Conservation (phyloP, 179 eudicot species). For the Pouteria campechiana region DNA sequence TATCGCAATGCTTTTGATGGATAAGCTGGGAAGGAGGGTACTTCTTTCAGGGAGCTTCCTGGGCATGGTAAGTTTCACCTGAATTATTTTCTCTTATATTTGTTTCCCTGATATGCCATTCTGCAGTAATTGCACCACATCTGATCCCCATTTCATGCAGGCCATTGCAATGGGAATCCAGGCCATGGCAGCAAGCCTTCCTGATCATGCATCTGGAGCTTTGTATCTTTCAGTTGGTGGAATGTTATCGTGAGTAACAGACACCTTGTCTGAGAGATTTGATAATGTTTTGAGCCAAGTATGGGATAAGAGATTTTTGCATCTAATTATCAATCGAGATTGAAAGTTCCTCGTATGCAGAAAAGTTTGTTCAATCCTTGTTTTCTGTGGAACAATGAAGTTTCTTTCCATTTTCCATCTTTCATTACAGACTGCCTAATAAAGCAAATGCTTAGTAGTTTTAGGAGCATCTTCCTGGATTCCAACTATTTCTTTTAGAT, state of each 20-base stretch:
- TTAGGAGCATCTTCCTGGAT: too few relatives aligned
- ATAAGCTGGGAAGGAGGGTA: slow-evolving; percentile 76
- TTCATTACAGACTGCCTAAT: too few relatives aligned
- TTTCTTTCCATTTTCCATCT: too few relatives aligned
- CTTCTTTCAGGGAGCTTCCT: slow-evolving; percentile 80
- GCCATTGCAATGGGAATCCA: slow-evolving; percentile 72
- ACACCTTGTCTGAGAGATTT: too few relatives aligned
- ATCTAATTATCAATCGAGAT: too few relatives aligned
- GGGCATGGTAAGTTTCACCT: slow-evolving; percentile 69
- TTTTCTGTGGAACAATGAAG: too few relatives aligned
- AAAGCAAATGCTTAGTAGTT: too few relatives aligned
- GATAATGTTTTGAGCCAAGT: too few relatives aligned
- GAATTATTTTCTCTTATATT: slow-evolving; percentile 3
- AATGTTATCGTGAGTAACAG: slow-evolving; percentile 70
- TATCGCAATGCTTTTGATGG: slow-evolving; percentile 77
- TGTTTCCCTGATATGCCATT: neutral
- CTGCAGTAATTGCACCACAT: neutral
- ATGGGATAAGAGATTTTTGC: too few relatives aligned
- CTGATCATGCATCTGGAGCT: slow-evolving; percentile 28
- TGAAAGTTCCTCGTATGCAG: too few relatives aligned
- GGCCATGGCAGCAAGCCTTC: slow-evolving; percentile 52
- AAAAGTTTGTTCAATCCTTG: too few relatives aligned
- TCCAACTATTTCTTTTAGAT: too few relatives aligned
- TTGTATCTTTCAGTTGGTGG: slow-evolving; percentile 72
- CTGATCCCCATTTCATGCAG: slow-evolving; percentile 19